Conservation (phyloP, 2,329 filamentous ascomycete genomes). For the Hymenoscyphus fraxineus region DNA sequence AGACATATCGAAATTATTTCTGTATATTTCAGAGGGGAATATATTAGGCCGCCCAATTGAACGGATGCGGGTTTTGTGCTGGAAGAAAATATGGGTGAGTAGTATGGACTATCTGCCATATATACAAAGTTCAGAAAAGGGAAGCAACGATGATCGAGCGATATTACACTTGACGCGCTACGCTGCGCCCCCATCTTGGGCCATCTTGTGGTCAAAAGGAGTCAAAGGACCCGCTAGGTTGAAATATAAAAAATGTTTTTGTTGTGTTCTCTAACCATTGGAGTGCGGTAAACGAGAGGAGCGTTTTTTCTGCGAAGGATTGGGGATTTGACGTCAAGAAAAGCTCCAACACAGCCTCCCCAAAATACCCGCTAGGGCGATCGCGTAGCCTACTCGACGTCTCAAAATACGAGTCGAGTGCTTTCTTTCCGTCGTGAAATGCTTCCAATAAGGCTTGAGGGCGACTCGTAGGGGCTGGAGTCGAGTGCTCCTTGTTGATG, state of each 20-base stretch:
- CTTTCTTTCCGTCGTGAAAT: background rate
- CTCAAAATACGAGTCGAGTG: background rate
- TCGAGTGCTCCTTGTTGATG: background rate
- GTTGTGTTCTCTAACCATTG: background rate
- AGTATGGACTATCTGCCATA: background rate
- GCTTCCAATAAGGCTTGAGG: background rate
- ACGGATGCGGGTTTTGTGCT: background rate
- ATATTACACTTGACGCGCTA: too few species aligned
- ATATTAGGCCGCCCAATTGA: background rate
- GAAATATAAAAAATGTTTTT: too few species aligned
- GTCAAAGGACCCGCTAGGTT: too few species aligned
- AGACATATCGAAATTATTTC: background rate
- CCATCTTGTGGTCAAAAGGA: too few species aligned
- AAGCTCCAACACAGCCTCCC: background rate
- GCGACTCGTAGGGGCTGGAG: background rate
- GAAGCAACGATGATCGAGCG: too few species aligned
- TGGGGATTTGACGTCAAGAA: background rate
- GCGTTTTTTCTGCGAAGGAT: background rate
- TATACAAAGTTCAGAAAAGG: too few species aligned
- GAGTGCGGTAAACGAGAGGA: background rate
- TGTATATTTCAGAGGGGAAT: background rate
- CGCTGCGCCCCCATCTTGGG: too few species aligned
- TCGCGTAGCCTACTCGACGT: background rate
- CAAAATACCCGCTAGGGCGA: background rate
- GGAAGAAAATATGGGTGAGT: background rate